Base-by-base conservation (phyloP, 306 rosid genomes). In the Vigna radiata region DNA sequence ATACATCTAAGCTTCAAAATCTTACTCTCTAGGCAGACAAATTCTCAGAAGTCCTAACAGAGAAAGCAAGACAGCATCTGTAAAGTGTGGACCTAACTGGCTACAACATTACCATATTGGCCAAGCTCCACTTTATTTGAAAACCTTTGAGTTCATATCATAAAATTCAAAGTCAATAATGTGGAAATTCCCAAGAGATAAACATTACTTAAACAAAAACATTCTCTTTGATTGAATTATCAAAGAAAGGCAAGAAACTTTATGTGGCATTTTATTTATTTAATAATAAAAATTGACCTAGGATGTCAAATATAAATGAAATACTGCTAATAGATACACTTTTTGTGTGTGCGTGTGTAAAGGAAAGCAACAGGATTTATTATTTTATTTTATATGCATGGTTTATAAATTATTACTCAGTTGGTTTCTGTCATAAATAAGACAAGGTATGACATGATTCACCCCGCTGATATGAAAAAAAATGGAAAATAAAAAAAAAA, bases 401-500 rank as follows among this genome's bases (percentile, higher is more conserved):
- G 41, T 36, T 25, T n/a, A 16, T 18, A 48, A 48, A 69, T 17
- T 36, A 49, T 2, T 50, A 59, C 15, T 25, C 27, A 58, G 46
- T 59, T 48, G 37, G 70, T 60, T 50, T 37, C 79, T 64, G 4
- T 56, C 73, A 72, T 48, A 44, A 66, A 70, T 59, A 50, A 76
- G 48, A 53, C 18, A 59, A 50, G 44, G 23, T 14, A 25, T 36
- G 39, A 7, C 16, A 70, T 59, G 36, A 55, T 49, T 67, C 68
- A 67, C 19, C 37, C 55, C 36, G 44, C 63, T 55, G 27, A 68
- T 44, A 17, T 64, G 62, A 56, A 64, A 16, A 16, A 41, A 25
- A 29, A n/a, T 14, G 13, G 9, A 4, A 11, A 36, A 36, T 5
- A 33, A 33, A 33, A 33, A 25, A 1, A 33, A 33, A 33, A 33